phyloP scores from a whole-genome alignment of 1,284 basidiomycete species.

The Boletus calvinii region DNA sequence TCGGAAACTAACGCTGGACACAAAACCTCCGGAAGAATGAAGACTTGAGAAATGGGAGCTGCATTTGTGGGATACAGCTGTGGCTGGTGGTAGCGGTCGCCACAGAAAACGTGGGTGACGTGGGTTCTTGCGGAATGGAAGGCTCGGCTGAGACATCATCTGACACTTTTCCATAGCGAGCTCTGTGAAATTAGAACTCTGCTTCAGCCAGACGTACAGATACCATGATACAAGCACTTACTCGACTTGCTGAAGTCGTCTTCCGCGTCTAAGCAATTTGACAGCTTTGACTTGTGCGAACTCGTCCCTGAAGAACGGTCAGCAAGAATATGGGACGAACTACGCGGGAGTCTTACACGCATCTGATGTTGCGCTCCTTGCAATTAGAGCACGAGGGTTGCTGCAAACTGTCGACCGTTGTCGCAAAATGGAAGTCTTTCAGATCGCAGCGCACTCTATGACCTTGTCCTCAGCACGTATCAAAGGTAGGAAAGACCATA shows the following conservation, averaged over 20 bases:
- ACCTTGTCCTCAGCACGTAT: slow-evolving; percentile 4
- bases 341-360: slow-evolving; percentile 61
- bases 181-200: slow-evolving; percentile 36
- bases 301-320: slow-evolving; percentile 60
- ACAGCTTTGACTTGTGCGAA: slow-evolving; percentile 86
- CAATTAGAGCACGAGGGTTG: slow-evolving; percentile 81
- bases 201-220: slow-evolving; percentile 4
- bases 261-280: slow-evolving; percentile 78
- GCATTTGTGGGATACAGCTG: slow-evolving; percentile 66
- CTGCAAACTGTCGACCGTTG: slow-evolving; percentile 39
- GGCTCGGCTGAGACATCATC: slow-evolving; percentile 41
- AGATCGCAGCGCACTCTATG: slow-evolving; percentile 77
- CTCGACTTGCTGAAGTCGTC: slow-evolving; percentile 84
- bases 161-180: slow-evolving; percentile 57
- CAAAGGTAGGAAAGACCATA: not conserved
- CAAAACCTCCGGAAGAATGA: slow-evolving; percentile 80
- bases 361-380: slow-evolving; percentile 80
- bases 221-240: slow-evolving; percentile 33
- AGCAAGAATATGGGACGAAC: slow-evolving; percentile 3
- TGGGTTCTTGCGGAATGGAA: slow-evolving; percentile 36
- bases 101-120: slow-evolving; percentile 29
- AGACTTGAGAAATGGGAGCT: slow-evolving; percentile 77
- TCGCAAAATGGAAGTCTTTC: slow-evolving; percentile 61
- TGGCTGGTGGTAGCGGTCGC: not conserved
- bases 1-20: slow-evolving; percentile 64